A percentile compares a stretch with the other conserved stretches of the same genome.
phyloP scores from a whole-genome alignment of 352 stramenopile genomes.

The Phytophthora boehmeriae region DNA sequence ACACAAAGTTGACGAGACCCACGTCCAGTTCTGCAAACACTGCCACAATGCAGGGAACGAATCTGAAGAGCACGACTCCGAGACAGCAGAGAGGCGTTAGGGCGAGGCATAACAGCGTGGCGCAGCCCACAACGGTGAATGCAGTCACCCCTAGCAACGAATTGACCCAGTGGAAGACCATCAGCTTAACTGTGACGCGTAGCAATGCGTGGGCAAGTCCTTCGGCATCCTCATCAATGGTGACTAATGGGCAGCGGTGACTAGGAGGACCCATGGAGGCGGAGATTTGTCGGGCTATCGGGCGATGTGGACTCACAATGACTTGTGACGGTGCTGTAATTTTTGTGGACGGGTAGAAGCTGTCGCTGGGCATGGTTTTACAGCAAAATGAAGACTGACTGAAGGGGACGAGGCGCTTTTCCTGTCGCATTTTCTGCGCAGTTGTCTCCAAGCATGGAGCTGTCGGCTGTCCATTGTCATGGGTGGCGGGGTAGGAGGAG shows the following conservation, averaged over 20 bases:
- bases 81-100: slow-evolving; percentile 65
- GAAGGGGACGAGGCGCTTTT: background rate
- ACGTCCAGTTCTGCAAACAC: slow-evolving; percentile 67
- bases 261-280: too few species aligned
- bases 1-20: slow-evolving; percentile 68
- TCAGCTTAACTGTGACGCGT: slow-evolving; percentile 48
- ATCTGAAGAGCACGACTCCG: slow-evolving; percentile 57
- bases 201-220: slow-evolving; percentile 32
- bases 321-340: slow-evolving; percentile 4
- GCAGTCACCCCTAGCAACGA: slow-evolving; percentile 44
- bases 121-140: slow-evolving; percentile 52
- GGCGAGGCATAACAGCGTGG: slow-evolving; percentile 38
- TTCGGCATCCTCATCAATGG: slow-evolving; percentile 25
- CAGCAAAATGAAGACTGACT: background rate
- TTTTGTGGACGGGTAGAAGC: slow-evolving; percentile 33
- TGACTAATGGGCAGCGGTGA: slow-evolving; percentile 5
- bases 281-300: too few species aligned
- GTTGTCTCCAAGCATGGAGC: too few species aligned
- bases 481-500: background rate
- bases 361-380: slow-evolving; percentile 9
- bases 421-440: too few species aligned
- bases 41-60: slow-evolving; percentile 54
- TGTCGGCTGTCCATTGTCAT: background rate
- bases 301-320: background rate
- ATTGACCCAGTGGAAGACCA: slow-evolving; percentile 71